These are phyloP conservation scores for Erysimum cheiranthoides DNA, from an alignment of 345 rosid species.

Conservation along the genomic window DNA sequence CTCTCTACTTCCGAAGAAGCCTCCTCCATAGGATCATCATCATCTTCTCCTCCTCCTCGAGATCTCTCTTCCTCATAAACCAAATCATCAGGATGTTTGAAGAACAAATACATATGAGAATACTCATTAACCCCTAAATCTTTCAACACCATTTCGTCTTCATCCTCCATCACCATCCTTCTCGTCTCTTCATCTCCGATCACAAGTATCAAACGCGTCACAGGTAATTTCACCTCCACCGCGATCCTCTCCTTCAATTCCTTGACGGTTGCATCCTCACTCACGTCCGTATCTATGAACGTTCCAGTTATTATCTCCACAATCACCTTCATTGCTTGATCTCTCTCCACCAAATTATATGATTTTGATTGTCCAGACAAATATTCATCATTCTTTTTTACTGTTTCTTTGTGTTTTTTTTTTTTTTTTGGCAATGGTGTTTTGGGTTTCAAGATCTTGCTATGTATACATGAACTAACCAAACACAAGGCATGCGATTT, in stretches of 20 bases:
- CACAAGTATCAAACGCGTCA: conserved; percentile 61
- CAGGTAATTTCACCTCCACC: conserved; percentile 52
- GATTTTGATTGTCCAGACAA: conserved; percentile 20
- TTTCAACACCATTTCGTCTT: conserved; percentile 50
- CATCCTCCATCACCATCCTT: conserved; percentile 34
- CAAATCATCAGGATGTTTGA: conserved; percentile 48
- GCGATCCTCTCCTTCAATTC: conserved; percentile 67
- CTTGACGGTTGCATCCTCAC: conserved; percentile 54
- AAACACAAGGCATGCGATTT: conserved; percentile 37
- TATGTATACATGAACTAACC: conserved; percentile 40
- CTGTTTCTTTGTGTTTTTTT: background rate
- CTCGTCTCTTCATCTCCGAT: conserved; percentile 36
- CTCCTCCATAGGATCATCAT: conserved; percentile 33
- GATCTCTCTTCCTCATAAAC: conserved; percentile 32
- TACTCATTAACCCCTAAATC: conserved; percentile 62
- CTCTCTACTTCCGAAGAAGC: conserved; percentile 33
- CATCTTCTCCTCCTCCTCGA: background rate
- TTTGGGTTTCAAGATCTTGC: conserved; percentile 33
- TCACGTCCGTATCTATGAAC: conserved; percentile 56
- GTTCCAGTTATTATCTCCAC: conserved; percentile 78
- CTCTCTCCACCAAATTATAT: conserved; percentile 22
- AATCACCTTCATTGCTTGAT: conserved; percentile 59
- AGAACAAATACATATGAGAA: conserved; percentile 70
- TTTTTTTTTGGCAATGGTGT: background rate
- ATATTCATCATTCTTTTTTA: background rate